Conservation (phyloP, 495 filamentous ascomycete species). For the Lophiostoma macrostomum region DNA sequence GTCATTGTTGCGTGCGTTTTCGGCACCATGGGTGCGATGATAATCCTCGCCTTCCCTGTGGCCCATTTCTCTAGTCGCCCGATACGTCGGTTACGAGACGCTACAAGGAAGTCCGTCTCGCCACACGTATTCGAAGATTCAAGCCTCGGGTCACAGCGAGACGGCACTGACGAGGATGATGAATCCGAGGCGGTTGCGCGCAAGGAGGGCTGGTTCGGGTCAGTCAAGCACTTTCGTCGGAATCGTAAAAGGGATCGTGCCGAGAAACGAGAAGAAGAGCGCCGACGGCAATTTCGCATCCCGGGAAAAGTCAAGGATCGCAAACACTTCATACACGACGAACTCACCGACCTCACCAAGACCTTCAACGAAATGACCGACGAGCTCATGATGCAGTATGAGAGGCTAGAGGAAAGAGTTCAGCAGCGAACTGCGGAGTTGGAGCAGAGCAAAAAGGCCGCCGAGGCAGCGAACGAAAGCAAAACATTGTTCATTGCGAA, state of each 20-base stretch:
- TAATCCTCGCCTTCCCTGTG: slow-evolving; percentile 68
- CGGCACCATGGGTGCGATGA: slow-evolving; percentile 66
- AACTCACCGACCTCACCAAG: slow-evolving; percentile 78
- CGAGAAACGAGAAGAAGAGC: slow-evolving; percentile 42
- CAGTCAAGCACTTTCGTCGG: slow-evolving; percentile 37
- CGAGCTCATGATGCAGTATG: slow-evolving; percentile 82
- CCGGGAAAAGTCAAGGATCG: slow-evolving; percentile 74
- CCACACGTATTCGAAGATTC: slow-evolving; percentile 55
- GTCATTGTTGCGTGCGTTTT: slow-evolving; percentile 83
- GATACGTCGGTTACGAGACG: slow-evolving; percentile 70
- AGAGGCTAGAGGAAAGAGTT: slow-evolving; percentile 77
- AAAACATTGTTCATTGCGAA: slow-evolving; percentile 96
- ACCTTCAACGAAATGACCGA: slow-evolving; percentile 96
- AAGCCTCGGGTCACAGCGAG: slow-evolving; percentile 37
- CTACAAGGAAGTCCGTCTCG: slow-evolving; percentile 71
- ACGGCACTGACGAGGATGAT: slow-evolving; percentile 41
- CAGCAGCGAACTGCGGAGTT: slow-evolving; percentile 76
- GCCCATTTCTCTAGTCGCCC: slow-evolving; percentile 78
- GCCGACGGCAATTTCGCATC: slow-evolving; percentile 68
- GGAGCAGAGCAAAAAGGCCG: slow-evolving; percentile 84
- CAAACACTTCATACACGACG: slow-evolving; percentile 75
- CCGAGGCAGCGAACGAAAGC: slow-evolving; percentile 88
- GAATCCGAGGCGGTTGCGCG: slow-evolving; percentile 35
- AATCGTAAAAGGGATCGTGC: slow-evolving; percentile 34
- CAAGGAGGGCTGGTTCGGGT: slow-evolving; percentile 46